Percentiles rank a stretch among this genome's conserved stretches.
phyloP scores from a whole-genome alignment of 257 asterid species.

The Ehretia macrophylla region DNA sequence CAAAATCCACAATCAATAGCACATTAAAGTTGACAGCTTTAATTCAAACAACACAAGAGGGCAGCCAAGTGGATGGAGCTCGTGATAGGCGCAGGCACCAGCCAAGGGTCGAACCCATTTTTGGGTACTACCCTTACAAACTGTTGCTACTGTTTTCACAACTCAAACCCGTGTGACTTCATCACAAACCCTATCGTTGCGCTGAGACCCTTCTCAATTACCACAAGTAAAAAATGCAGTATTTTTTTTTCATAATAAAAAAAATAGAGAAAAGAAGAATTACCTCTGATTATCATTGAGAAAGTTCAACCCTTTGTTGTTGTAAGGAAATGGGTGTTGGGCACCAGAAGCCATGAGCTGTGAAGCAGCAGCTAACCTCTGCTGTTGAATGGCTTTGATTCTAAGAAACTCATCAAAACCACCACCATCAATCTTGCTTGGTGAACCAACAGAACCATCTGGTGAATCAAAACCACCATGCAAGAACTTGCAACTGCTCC shows the following conservation, averaged over 20 bases:
- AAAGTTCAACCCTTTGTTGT: conserved; percentile 45
- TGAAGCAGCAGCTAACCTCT: conserved; percentile 50
- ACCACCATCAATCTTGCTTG: conserved; percentile 37
- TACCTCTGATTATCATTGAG: conserved; percentile 65
- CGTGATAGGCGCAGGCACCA: no score
- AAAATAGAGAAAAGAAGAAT: neutral
- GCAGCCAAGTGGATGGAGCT: no score
- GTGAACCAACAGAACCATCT: conserved; percentile 45
- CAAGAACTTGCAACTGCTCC: conserved; percentile 53
- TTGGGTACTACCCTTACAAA: no score
- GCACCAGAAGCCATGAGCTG: conserved; percentile 56
- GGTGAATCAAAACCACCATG: conserved; percentile 30
- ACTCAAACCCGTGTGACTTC: no score
- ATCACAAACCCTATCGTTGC: no score
- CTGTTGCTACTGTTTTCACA: neutral
- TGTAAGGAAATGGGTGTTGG: conserved; percentile 49
- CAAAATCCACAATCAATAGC: no score
- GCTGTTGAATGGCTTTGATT: conserved; percentile 73
- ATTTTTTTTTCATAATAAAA: conserved; percentile 2
- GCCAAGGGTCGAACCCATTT: no score
- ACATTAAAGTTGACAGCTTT: no score
- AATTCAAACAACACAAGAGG: no score
- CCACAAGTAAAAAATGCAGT: neutral
- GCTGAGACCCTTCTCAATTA: no score
- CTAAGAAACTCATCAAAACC: conserved; percentile 74